Conservation (phyloP, 306 rosid species). For the Vachellia pachyceras region DNA sequence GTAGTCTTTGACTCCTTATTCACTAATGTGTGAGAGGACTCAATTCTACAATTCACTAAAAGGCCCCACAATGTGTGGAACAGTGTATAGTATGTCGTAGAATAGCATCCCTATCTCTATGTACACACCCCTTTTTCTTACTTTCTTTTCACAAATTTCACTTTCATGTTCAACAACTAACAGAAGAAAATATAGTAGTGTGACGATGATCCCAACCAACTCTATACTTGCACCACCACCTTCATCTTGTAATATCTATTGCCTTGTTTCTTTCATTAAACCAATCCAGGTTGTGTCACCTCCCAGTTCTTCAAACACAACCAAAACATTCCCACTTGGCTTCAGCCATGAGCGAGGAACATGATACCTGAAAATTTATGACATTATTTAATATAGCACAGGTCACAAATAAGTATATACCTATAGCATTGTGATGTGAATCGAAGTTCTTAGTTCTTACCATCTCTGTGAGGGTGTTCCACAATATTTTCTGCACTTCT, state of each 20-base stretch:
- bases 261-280: constrained; percentile 64
- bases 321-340: constrained; percentile 71
- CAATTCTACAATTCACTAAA: constrained; percentile 33
- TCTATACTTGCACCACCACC: not conserved
- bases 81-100: constrained; percentile 25
- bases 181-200: constrained; percentile 14
- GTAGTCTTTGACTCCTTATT: constrained; percentile 32
- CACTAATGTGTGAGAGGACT: constrained; percentile 34
- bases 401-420: not conserved
- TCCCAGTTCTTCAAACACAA: constrained; percentile 93
- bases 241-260: constrained; percentile 22
- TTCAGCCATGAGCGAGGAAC: constrained; percentile 91
- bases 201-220: constrained; percentile 19
- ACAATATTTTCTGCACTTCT: constrained; percentile 66
- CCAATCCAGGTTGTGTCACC: constrained; percentile 82
- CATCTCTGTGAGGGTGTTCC: constrained; percentile 82
- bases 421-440: not conserved
- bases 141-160: constrained; percentile 32
- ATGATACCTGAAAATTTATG: constrained; percentile 73
- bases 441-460: constrained; percentile 44
- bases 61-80: constrained; percentile 47
- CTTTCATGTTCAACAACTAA: not conserved
- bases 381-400: not conserved
- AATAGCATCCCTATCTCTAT: constrained; percentile 41
- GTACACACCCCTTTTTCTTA: constrained; percentile 35